Percentiles rank a stretch among this genome's conserved stretches.
phyloP scores from a whole-genome alignment of 106 monocot species.

The Dioscorea zingiberensis region DNA sequence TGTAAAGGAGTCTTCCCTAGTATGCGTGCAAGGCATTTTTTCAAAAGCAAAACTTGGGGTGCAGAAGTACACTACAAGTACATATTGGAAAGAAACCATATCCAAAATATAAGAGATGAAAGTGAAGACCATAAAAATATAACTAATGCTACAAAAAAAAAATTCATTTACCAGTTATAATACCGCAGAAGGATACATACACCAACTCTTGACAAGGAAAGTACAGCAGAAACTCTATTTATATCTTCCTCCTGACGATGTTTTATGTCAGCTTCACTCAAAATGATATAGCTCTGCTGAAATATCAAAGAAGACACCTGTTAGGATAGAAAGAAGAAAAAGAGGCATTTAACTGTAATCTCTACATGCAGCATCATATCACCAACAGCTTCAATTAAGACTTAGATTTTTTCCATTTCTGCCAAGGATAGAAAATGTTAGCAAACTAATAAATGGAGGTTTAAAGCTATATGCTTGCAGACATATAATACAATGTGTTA shows the following conservation, averaged over 20 bases:
- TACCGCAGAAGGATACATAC: conserved; percentile 66
- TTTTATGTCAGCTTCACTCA: conserved; percentile 48
- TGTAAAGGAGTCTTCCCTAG: too few relatives aligned
- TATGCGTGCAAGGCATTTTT: too few relatives aligned
- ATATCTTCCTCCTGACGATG: conserved; percentile 60
- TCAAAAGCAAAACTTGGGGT: too few relatives aligned
- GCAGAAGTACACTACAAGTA: too few relatives aligned
- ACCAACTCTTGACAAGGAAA: conserved; percentile 52
- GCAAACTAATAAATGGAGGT: too few relatives aligned
- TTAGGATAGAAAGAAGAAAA: neutral
- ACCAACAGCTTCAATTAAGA: too few relatives aligned
- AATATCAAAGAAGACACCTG: conserved; percentile 3
- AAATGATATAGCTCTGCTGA: conserved; percentile 63
- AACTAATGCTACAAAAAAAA: neutral
- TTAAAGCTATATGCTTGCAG: too few relatives aligned
- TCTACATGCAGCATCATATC: too few relatives aligned
- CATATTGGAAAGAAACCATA: too few relatives aligned
- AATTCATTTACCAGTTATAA: conserved; percentile 58
- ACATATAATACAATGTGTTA: too few relatives aligned
- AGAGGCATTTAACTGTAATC: neutral
- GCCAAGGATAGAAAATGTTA: too few relatives aligned
- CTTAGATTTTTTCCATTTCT: too few relatives aligned
- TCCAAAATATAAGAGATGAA: neutral
- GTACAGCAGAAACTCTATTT: conserved; percentile 65
- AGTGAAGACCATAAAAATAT: neutral